Evolutionary conservation across 1,284 basidiomycete genomes (phyloP).

Genomic region (Tilletia indica): DNA sequence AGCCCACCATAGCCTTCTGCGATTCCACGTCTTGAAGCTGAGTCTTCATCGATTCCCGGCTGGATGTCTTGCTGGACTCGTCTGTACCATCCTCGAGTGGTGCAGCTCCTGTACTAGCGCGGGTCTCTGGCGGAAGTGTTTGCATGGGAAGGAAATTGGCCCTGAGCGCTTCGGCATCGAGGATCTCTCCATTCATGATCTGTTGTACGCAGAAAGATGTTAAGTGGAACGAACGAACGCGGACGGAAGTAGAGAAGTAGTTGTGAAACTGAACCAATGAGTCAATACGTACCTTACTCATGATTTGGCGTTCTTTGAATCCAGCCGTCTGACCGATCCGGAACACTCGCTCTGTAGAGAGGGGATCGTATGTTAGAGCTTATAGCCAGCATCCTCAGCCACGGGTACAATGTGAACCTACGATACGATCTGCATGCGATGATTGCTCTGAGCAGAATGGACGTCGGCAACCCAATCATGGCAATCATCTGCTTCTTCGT

Average conservation of each 20-base stretch:
- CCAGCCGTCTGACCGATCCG: background rate
- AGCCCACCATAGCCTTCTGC: no score
- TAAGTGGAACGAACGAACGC: background rate
- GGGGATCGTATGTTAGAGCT: background rate
- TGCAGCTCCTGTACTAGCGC: background rate
- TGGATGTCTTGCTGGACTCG: background rate
- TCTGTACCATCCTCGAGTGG: background rate
- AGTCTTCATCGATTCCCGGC: no score
- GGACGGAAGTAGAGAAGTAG: background rate
- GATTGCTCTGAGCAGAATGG: background rate
- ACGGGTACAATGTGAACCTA: background rate
- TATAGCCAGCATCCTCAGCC: background rate
- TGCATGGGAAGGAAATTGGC: background rate
- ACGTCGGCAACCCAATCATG: background rate
- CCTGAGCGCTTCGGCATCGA: background rate
- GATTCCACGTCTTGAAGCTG: no score
- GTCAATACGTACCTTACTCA: background rate
- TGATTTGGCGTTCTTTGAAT: background rate
- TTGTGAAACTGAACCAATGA: background rate
- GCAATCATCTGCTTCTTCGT: no score
- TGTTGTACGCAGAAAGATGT: background rate
- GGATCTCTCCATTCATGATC: conserved; percentile 10
- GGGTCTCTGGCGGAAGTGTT: background rate
- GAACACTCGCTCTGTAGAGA: background rate
- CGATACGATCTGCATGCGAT: background rate